These are phyloP conservation scores for Gaertneriomyces sp. DNA, from an alignment of 192 early-diverging fungal genomes.

Conservation along the genomic window DNA sequence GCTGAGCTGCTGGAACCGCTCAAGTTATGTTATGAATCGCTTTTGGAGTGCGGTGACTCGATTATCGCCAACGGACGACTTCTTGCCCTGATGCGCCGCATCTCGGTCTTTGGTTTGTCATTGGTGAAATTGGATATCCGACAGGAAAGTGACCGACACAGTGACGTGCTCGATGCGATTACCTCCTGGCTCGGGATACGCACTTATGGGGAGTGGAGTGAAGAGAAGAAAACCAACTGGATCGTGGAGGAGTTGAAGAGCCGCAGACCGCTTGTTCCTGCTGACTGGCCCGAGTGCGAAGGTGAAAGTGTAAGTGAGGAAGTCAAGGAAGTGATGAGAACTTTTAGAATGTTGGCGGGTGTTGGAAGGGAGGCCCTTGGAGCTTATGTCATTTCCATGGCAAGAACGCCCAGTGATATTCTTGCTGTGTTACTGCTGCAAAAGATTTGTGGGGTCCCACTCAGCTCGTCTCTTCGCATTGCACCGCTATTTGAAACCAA, in stretches of 20 bases:
- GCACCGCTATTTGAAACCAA: conserved; percentile 38
- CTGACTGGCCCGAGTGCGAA: conserved; percentile 19
- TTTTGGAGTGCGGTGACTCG: conserved; percentile 21
- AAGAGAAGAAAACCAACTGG: conserved; percentile 32
- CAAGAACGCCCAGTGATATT: conserved; percentile 28
- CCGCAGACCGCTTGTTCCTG: conserved; percentile 28
- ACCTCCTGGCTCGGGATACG: conserved; percentile 29
- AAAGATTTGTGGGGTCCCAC: conserved; percentile 23
- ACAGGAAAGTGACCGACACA: conserved; percentile 34
- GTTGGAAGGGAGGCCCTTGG: conserved; percentile 32
- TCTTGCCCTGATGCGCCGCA: conserved; percentile 11
- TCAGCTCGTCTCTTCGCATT: conserved; percentile 21
- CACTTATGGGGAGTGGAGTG: conserved; percentile 24
- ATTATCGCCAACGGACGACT: conserved; percentile 32
- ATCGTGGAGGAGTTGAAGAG: conserved; percentile 30
- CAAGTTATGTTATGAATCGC: conserved; percentile 24
- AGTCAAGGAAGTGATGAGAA: conserved; percentile 31
- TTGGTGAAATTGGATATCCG: conserved; percentile 38
- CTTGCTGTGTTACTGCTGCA: conserved; percentile 32
- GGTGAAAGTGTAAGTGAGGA: conserved; percentile 17
- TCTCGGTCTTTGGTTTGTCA: conserved; percentile 33
- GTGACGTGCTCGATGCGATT: conserved; percentile 32
- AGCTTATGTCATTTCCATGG: conserved; percentile 39
- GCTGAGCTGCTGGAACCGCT: conserved; percentile 29
- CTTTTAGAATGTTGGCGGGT: conserved; percentile 28